Percentiles rank a stretch among this genome's conserved stretches.
Conservation (phyloP, 1,139 yeast genomes). For the Blastobotrys ciferrii region DNA sequence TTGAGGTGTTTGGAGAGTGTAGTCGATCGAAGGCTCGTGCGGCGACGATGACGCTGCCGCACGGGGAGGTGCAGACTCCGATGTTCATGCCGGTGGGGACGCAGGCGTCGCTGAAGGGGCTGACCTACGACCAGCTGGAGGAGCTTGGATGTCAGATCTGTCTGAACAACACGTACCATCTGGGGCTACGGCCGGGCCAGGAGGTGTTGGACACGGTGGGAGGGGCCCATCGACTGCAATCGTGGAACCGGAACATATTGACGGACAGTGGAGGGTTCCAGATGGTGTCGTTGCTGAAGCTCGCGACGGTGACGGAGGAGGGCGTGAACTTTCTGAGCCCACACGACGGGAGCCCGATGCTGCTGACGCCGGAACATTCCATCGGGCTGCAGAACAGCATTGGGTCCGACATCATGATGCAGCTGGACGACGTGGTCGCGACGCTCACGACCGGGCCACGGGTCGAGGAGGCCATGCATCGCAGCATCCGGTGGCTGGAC, state of each 20-base stretch:
- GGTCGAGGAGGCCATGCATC: constrained; percentile 45
- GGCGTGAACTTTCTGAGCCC: constrained; percentile 46
- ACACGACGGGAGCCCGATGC: constrained; percentile 47
- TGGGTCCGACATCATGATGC: constrained; percentile 48
- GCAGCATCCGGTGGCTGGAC: constrained; percentile 46
- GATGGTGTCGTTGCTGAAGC: constrained; percentile 46
- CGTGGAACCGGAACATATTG: constrained; percentile 43
- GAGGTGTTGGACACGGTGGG: constrained; percentile 42
- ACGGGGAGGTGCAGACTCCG: constrained; percentile 45
- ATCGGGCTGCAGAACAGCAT: constrained; percentile 44
- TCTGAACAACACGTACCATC: constrained; percentile 44
- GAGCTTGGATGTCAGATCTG: constrained; percentile 43
- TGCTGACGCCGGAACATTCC: constrained; percentile 47
- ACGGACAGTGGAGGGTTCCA: constrained; percentile 48
- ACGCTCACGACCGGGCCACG: constrained; percentile 45
- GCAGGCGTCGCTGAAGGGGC: constrained; percentile 47
- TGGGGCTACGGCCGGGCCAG: constrained; percentile 46
- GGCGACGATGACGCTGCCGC: constrained; percentile 42
- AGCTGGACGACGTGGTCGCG: constrained; percentile 45
- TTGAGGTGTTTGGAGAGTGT: constrained; percentile 42
- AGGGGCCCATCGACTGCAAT: constrained; percentile 45
- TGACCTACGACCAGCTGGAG: constrained; percentile 43
- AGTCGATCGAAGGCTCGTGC: constrained; percentile 46
- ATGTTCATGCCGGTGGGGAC: constrained; percentile 51
- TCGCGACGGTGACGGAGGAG: constrained; percentile 47